Percentiles rank a stretch among this genome's conserved stretches.
These are phyloP conservation scores for Paraconiothyrium brasiliense DNA, from an alignment of 2,329 filamentous ascomycete genomes.

Conservation along the genomic window DNA sequence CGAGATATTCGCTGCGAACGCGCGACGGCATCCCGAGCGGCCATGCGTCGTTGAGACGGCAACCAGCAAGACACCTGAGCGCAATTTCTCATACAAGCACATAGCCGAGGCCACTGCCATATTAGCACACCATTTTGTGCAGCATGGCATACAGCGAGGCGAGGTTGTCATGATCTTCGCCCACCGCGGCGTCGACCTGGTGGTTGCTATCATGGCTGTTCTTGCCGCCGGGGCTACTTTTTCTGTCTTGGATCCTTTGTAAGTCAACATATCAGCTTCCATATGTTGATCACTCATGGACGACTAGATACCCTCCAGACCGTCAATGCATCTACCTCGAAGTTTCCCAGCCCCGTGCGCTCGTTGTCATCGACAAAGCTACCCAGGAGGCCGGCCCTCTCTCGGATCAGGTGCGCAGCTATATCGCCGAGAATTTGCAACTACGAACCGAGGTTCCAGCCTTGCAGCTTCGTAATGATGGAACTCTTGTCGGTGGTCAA, in stretches of 20 bases:
- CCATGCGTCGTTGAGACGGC: conserved; percentile 74
- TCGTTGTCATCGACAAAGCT: conserved; percentile 78
- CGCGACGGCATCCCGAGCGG: conserved; percentile 72
- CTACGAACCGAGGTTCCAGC: conserved; percentile 79
- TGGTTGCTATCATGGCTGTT: conserved; percentile 81
- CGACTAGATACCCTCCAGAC: conserved; percentile 75
- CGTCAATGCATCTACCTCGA: conserved; percentile 85
- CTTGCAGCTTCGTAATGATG: conserved; percentile 76
- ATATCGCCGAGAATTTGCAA: conserved; percentile 75
- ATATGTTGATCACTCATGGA: conserved; percentile 15
- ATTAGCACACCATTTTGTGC: conserved; percentile 79
- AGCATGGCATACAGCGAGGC: conserved; percentile 76
- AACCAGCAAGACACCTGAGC: conserved; percentile 62
- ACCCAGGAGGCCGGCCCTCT: conserved; percentile 73
- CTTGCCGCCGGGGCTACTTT: conserved; percentile 67
- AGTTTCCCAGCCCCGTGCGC: conserved; percentile 75
- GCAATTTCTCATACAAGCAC: conserved; percentile 82
- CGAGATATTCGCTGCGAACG: conserved; percentile 74
- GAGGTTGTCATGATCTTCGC: conserved; percentile 96
- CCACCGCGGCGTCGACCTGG: conserved; percentile 80
- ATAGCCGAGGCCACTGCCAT: conserved; percentile 87
- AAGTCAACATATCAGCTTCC: conserved; percentile 44
- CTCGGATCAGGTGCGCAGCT: conserved; percentile 68
- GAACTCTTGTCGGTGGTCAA: conserved; percentile 74
- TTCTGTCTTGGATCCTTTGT: conserved; percentile 77